Conservation (phyloP, 164 flowering plant genomes). For the Vitis rupestris region DNA sequence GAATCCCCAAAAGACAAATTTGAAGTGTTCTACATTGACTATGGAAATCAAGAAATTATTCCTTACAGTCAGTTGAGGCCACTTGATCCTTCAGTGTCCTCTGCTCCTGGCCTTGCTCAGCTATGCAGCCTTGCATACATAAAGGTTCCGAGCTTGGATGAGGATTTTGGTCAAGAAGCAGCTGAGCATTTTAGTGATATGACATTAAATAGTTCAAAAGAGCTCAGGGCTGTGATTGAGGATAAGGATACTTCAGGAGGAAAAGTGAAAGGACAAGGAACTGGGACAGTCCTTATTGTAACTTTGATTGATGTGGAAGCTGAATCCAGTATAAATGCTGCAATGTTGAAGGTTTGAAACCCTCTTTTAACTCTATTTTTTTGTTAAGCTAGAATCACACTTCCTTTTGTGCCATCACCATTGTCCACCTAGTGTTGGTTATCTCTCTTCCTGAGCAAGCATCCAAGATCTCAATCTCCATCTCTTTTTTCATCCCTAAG, state of each 20-base stretch:
- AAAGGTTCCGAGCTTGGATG: slow-evolving; percentile 75
- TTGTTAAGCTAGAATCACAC: neutral
- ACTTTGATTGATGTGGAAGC: slow-evolving; percentile 67
- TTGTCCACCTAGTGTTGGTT: too few species aligned
- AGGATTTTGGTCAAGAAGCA: slow-evolving; percentile 91
- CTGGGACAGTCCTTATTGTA: slow-evolving; percentile 71
- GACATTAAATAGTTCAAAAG: slow-evolving; percentile 49
- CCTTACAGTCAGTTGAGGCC: slow-evolving; percentile 72
- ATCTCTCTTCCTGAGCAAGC: too few species aligned
- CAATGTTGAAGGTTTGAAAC: slow-evolving; percentile 68
- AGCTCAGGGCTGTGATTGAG: slow-evolving; percentile 72
- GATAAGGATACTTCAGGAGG: slow-evolving; percentile 90
- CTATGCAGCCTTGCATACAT: slow-evolving; percentile 86
- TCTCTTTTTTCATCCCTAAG: too few species aligned
- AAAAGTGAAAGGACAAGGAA: slow-evolving; percentile 92
- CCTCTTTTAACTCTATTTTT: neutral
- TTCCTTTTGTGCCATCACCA: neutral
- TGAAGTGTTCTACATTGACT: slow-evolving; percentile 95
- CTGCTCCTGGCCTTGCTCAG: slow-evolving; percentile 85
- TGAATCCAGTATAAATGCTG: slow-evolving; percentile 72
- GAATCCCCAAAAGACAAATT: slow-evolving; percentile 66
- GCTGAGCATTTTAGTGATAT: slow-evolving; percentile 66
- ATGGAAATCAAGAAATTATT: slow-evolving; percentile 88
- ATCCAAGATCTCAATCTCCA: too few species aligned
- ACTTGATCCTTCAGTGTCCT: slow-evolving; percentile 68